A percentile compares a stretch with the other conserved stretches of the same genome.
Conservation (phyloP, 352 stramenopile genomes). For the Pythium grandisporangium region DNA sequence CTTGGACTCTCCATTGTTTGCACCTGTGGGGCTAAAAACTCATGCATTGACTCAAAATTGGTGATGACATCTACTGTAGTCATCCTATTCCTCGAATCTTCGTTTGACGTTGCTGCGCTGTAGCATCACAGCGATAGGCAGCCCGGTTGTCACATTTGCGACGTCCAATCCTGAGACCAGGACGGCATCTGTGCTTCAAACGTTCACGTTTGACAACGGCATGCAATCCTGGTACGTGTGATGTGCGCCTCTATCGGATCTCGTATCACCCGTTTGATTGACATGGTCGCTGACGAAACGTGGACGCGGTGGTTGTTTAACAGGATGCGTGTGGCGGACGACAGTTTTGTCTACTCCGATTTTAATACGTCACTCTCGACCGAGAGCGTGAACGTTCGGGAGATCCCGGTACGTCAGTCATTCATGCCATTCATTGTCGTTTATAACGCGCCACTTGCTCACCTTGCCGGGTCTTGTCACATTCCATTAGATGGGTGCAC, state of each 20-base stretch:
- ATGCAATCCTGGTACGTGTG: constrained; percentile 76
- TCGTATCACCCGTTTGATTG: not conserved
- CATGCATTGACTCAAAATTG: not conserved
- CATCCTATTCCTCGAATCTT: constrained; percentile 11
- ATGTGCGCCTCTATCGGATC: not conserved
- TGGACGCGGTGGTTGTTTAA: not conserved
- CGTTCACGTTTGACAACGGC: constrained; percentile 65
- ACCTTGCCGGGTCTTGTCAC: too few relatives aligned
- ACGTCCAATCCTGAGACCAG: constrained; percentile 42
- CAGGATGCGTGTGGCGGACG: constrained; percentile 81
- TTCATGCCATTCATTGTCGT: not conserved
- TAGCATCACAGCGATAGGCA: constrained; percentile 53
- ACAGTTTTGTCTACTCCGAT: constrained; percentile 82
- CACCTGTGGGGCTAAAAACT: too few relatives aligned
- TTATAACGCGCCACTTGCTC: not conserved
- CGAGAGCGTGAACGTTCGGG: constrained; percentile 46
- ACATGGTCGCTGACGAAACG: not conserved
- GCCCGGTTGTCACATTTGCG: constrained; percentile 80
- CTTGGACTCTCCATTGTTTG: too few relatives aligned
- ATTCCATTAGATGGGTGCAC: constrained; percentile 39
- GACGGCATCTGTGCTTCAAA: constrained; percentile 46
- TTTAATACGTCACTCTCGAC: constrained; percentile 69
- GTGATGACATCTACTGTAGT: constrained; percentile 4
- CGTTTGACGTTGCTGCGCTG: constrained; percentile 64
- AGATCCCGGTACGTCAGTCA: constrained; percentile 43